Evolutionary conservation across 352 stramenopile species (phyloP).

Genomic region (Phytopythium litorale): DNA sequence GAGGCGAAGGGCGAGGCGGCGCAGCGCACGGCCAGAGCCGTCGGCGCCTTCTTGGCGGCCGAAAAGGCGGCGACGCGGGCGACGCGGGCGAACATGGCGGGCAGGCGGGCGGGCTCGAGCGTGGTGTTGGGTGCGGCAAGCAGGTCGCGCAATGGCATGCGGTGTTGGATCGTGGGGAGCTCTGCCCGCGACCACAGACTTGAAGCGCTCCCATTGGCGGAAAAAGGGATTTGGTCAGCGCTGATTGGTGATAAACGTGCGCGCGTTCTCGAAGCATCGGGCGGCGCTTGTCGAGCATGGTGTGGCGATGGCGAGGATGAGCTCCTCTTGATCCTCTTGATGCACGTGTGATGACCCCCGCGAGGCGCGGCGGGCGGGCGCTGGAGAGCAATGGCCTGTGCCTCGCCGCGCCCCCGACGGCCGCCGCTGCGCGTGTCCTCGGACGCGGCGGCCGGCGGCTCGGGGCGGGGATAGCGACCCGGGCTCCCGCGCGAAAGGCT

Average conservation of each 20-base stretch:
- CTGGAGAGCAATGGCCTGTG: background rate
- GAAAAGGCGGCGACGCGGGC: slow-evolving; percentile 25
- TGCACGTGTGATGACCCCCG: background rate
- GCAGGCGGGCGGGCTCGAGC: background rate
- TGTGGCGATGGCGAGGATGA: slow-evolving; percentile 2
- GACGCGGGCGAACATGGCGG: slow-evolving; percentile 41
- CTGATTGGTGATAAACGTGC: too few relatives aligned
- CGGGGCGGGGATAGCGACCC: slow-evolving; percentile 10
- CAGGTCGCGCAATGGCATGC: background rate
- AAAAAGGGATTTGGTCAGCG: background rate
- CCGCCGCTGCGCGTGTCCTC: background rate
- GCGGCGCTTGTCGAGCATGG: background rate
- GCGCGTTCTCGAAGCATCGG: too few relatives aligned
- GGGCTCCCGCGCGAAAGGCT: slow-evolving; percentile 32
- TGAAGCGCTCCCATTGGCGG: background rate
- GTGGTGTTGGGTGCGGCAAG: slow-evolving; percentile 2
- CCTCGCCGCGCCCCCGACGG: background rate
- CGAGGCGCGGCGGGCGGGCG: background rate
- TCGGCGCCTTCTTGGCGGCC: slow-evolving; percentile 23
- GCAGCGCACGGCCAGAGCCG: slow-evolving; percentile 11
- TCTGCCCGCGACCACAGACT: slow-evolving; percentile 5
- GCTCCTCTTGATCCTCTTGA: slow-evolving; percentile 3
- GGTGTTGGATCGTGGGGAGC: background rate
- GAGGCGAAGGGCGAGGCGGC: slow-evolving; percentile 12
- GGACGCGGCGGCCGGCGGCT: background rate